Evolutionary conservation across 306 rosid species (phyloP).

Genomic region (Heteromeles arbutifolia): DNA sequence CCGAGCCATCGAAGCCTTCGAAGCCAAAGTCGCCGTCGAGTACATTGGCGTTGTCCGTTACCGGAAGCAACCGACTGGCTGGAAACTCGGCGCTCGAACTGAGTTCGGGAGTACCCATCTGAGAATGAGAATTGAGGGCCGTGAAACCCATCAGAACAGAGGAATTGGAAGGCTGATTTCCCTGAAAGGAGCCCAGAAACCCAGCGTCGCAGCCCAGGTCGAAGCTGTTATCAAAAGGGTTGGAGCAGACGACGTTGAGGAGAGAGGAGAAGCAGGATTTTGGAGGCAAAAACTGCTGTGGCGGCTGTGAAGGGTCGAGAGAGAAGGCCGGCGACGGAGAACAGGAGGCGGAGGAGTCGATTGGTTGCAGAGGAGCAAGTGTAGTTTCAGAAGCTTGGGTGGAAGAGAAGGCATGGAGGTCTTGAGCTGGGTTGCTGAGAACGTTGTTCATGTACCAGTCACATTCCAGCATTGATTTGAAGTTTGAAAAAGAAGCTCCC

Average conservation of each 20-base stretch:
- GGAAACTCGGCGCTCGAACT: slow-evolving; percentile 40
- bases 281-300: slow-evolving; percentile 44
- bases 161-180: slow-evolving; percentile 25
- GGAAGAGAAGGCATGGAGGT: slow-evolving; percentile 22
- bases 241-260: slow-evolving; percentile 22
- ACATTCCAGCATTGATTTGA: slow-evolving; percentile 67
- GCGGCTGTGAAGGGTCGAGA: slow-evolving; percentile 43
- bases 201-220: slow-evolving; percentile 43
- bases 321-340: slow-evolving; percentile 43
- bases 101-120: slow-evolving; percentile 28
- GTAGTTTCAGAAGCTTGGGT: slow-evolving; percentile 23
- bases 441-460: slow-evolving; percentile 49
- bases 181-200: slow-evolving; percentile 26
- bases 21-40: slow-evolving; percentile 11
- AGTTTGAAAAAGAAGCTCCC: slow-evolving; percentile 41
- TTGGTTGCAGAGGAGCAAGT: slow-evolving; percentile 37
- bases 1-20: slow-evolving; percentile 34
- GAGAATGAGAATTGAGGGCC: slow-evolving; percentile 30
- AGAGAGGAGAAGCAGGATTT: slow-evolving; percentile 47
- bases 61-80: slow-evolving; percentile 14
- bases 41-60: slow-evolving; percentile 14
- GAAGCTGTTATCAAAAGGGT: slow-evolving; percentile 42
- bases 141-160: slow-evolving; percentile 37
- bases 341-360: slow-evolving; percentile 48
- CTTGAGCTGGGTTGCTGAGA: slow-evolving; percentile 19